A percentile compares a stretch with the other conserved stretches of the same genome.
Evolutionary conservation across 176 grass and related monocot genomes (phyloP).

Genomic region (Carex littledalei): DNA sequence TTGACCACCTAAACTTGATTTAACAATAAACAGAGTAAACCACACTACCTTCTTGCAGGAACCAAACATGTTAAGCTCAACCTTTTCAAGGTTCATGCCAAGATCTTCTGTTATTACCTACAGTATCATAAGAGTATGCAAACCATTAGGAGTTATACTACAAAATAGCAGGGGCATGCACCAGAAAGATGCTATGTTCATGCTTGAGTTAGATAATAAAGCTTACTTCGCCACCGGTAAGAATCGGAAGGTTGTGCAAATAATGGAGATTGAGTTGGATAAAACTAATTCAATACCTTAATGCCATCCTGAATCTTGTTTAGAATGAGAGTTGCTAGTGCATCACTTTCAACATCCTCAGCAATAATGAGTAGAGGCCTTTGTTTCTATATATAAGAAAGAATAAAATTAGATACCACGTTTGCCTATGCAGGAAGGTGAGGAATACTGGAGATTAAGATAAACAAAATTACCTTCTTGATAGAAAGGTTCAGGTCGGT

Average conservation of each 20-base stretch:
- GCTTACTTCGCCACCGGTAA: slow-evolving; percentile 82
- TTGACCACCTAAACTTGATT: not conserved
- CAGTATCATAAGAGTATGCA: slow-evolving; percentile 20
- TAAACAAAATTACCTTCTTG: too few relatives aligned
- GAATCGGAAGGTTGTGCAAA: slow-evolving; percentile 78
- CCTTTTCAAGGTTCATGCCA: slow-evolving; percentile 92
- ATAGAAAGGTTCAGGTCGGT: too few relatives aligned
- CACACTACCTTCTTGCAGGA: slow-evolving; percentile 66
- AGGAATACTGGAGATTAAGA: too few relatives aligned
- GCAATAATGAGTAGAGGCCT: slow-evolving; percentile 93
- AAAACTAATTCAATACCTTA: slow-evolving; percentile 35
- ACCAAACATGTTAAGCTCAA: slow-evolving; percentile 73
- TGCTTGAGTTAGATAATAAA: not conserved
- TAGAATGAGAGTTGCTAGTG: slow-evolving; percentile 78
- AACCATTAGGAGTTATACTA: not conserved
- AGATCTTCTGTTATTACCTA: slow-evolving; percentile 94
- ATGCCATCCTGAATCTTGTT: slow-evolving; percentile 98
- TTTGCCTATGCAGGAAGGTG: too few relatives aligned
- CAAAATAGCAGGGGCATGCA: not conserved
- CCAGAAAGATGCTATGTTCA: not conserved
- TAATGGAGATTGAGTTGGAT: not conserved
- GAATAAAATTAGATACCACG: too few relatives aligned
- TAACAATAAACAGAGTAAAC: slow-evolving; percentile 5
- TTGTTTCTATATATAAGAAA: too few relatives aligned
- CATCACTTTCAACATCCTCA: slow-evolving; percentile 98